Conservation (phyloP, 257 asterid genomes). For the Datura wrightii region DNA sequence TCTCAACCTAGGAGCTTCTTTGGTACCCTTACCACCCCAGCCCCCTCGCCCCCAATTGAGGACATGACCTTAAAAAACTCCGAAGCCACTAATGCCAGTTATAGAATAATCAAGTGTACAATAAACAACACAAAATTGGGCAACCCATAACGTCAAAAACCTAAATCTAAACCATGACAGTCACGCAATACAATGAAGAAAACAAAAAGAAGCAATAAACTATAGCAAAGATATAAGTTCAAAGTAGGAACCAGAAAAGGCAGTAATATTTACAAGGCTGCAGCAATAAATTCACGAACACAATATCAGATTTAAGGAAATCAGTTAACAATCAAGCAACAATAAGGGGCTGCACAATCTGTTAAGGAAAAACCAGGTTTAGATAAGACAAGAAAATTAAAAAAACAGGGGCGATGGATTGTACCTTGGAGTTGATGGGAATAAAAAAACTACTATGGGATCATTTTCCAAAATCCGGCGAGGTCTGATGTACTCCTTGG, state of each 20-base stretch:
- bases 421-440: background rate
- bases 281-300: background rate
- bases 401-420: background rate
- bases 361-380: background rate
- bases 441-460: too few species aligned
- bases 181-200: background rate
- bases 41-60: background rate
- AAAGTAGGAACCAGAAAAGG: background rate
- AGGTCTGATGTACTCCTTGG: background rate
- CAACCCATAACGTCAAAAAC: background rate
- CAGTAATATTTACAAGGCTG: background rate
- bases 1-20: background rate
- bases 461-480: background rate
- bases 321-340: background rate
- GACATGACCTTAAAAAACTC: background rate
- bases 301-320: background rate
- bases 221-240: background rate
- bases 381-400: too few species aligned
- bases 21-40: background rate
- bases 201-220: background rate
- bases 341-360: background rate
- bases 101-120: background rate
- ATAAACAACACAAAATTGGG: background rate
- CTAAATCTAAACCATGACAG: background rate
- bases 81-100: background rate